Evolutionary conservation across 257 asterid species (phyloP).

Genomic region (Thymus quinquecostatus): DNA sequence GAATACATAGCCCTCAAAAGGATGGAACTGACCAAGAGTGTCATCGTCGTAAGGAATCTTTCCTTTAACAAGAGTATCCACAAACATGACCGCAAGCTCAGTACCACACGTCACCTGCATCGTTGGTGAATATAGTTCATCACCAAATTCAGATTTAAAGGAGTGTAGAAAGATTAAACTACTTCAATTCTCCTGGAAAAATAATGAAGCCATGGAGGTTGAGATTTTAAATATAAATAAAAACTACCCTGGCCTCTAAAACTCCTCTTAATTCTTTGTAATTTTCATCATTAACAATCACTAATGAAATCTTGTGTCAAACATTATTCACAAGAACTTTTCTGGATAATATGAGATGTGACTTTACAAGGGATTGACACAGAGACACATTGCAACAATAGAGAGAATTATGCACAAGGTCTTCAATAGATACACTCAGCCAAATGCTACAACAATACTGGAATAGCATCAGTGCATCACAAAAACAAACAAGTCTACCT

Average conservation of each 20-base stretch:
- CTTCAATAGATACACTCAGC: background rate
- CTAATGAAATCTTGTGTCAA: slow-evolving; percentile 13
- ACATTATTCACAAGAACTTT: slow-evolving; percentile 12
- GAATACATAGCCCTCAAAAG: slow-evolving; percentile 8
- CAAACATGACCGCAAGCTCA: slow-evolving; percentile 88
- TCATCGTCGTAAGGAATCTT: slow-evolving; percentile 66
- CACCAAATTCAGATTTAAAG: background rate
- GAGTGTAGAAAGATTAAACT: slow-evolving; percentile 16
- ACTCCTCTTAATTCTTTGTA: slow-evolving; percentile 6
- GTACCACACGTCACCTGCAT: slow-evolving; percentile 90
- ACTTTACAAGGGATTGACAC: slow-evolving; percentile 11
- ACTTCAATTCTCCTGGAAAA: slow-evolving; percentile 15
- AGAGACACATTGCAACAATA: slow-evolving; percentile 14
- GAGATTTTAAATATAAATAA: slow-evolving; percentile 27
- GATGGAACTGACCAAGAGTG: slow-evolving; percentile 67
- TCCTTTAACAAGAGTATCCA: slow-evolving; percentile 86
- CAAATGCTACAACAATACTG: background rate
- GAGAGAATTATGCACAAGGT: background rate
- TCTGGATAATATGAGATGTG: background rate
- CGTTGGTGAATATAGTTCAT: slow-evolving; percentile 21
- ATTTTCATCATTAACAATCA: slow-evolving; percentile 3
- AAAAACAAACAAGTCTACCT: slow-evolving; percentile 47
- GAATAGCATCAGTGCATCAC: slow-evolving; percentile 4
- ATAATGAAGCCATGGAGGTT: slow-evolving; percentile 16
- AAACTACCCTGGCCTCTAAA: slow-evolving; percentile 13